Percentiles rank a stretch among this genome's conserved stretches.
Conservation (phyloP, 108 stramenopile genomes). For the Hondaea fermentalgiana region DNA sequence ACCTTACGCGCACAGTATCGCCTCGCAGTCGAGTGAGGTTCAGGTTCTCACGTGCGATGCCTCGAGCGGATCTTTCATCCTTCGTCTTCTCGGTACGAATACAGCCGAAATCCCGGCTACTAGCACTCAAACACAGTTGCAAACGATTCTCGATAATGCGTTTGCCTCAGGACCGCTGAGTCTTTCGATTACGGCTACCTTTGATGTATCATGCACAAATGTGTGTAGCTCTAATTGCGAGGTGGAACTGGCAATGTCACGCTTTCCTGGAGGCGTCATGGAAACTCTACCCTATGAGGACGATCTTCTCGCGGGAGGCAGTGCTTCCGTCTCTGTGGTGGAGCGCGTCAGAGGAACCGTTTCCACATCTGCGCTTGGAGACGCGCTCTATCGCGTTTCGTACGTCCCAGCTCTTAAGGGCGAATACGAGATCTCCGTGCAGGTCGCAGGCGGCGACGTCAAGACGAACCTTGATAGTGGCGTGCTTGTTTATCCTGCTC, state of each 20-base stretch:
- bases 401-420: slow-evolving; percentile 62
- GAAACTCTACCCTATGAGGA: background rate
- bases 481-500: slow-evolving; percentile 45
- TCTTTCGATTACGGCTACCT: background rate
- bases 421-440: slow-evolving; percentile 45
- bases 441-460: slow-evolving; percentile 38
- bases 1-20: background rate
- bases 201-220: background rate
- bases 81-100: background rate
- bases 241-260: background rate
- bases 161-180: background rate
- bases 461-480: slow-evolving; percentile 50
- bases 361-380: slow-evolving; percentile 27
- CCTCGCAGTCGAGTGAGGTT: background rate
- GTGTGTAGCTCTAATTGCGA: background rate
- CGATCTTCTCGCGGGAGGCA: background rate
- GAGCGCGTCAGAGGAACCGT: background rate
- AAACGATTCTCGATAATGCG: background rate
- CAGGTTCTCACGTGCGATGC: background rate
- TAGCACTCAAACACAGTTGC: background rate
- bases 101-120: background rate
- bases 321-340: background rate
- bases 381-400: slow-evolving; percentile 48
- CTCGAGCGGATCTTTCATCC: background rate
- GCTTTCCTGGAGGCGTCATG: background rate